Percentiles rank a stretch among this genome's conserved stretches.
Conservation (phyloP, 1,284 basidiomycete species). For the Cystobasidium sp. region DNA sequence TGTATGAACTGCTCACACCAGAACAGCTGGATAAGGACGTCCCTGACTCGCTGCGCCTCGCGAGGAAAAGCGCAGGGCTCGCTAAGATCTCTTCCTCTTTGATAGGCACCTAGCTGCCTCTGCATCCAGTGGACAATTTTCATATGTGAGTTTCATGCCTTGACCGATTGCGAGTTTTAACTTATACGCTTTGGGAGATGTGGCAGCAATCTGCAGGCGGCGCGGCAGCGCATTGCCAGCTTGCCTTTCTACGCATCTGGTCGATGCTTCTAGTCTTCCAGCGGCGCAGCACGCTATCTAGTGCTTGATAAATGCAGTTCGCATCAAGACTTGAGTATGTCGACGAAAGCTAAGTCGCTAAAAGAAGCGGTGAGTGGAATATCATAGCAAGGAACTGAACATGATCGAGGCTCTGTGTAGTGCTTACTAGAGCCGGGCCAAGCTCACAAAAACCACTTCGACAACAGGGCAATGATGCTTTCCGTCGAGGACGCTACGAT, state of each 20-base stretch:
- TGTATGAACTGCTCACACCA: too few species aligned
- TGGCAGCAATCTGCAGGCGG: too few species aligned
- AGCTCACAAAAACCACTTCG: neutral
- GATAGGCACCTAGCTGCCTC: too few species aligned
- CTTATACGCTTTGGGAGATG: too few species aligned
- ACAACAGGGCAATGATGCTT: constrained; percentile 65
- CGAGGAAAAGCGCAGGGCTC: too few species aligned
- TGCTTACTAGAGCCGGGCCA: neutral
- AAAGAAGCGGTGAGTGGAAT: constrained; percentile 11
- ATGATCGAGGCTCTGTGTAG: neutral
- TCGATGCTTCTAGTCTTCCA: neutral
- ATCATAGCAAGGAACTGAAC: neutral
- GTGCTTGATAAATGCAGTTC: neutral
- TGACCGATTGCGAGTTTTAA: too few species aligned
- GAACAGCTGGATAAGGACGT: too few species aligned
- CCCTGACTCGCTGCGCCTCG: too few species aligned
- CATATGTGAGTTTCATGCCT: too few species aligned
- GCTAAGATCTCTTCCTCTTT: too few species aligned
- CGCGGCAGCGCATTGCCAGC: too few species aligned
- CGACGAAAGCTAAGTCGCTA: constrained; percentile 12
- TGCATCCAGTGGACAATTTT: too few species aligned
- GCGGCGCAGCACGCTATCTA: neutral
- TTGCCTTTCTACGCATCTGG: neutral
- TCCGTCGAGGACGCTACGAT: constrained; percentile 64
- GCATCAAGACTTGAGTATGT: neutral